A percentile compares a stretch with the other conserved stretches of the same genome.
Evolutionary conservation across 345 rosid genomes (phyloP).

Genomic region (Aquilaria yunnanensis): DNA sequence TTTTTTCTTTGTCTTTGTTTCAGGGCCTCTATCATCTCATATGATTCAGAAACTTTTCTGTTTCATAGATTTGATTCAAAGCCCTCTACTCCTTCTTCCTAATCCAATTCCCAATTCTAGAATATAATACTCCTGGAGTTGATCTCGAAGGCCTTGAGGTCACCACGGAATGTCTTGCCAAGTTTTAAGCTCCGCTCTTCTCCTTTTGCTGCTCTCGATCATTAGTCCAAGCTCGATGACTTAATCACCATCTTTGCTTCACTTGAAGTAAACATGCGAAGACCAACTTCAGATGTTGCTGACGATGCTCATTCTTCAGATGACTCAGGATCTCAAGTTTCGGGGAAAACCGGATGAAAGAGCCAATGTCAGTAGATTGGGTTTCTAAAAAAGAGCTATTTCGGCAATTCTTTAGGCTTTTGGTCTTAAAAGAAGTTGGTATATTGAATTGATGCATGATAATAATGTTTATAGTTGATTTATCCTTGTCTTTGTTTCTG

Average conservation of each 20-base stretch:
- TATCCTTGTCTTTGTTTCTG: too few species aligned
- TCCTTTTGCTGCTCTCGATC: conserved; percentile 13
- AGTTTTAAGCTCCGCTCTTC: conserved; percentile 41
- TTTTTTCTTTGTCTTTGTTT: too few species aligned
- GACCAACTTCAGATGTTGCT: conserved; percentile 25
- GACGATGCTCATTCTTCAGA: conserved; percentile 19
- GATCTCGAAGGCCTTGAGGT: conserved; percentile 83
- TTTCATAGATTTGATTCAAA: too few species aligned
- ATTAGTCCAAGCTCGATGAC: conserved; percentile 30
- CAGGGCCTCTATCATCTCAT: too few species aligned
- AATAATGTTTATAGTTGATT: not conserved
- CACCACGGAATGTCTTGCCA: conserved; percentile 61
- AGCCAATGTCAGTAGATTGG: conserved; percentile 21
- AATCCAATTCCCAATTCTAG: too few species aligned
- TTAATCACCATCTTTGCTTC: conserved; percentile 51
- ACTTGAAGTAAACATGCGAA: conserved; percentile 26
- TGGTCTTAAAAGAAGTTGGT: conserved; percentile 19
- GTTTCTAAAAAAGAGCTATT: conserved; percentile 70
- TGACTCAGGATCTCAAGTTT: conserved; percentile 18
- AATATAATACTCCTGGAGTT: conserved; percentile 33
- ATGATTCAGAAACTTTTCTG: too few species aligned
- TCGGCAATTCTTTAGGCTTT: conserved; percentile 76
- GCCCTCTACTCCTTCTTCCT: too few species aligned
- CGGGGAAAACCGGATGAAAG: conserved; percentile 21
- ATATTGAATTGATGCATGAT: not conserved